Base-by-base conservation (phyloP, 2,329 filamentous ascomycete species). In the Xylariaceae sp. region DNA sequence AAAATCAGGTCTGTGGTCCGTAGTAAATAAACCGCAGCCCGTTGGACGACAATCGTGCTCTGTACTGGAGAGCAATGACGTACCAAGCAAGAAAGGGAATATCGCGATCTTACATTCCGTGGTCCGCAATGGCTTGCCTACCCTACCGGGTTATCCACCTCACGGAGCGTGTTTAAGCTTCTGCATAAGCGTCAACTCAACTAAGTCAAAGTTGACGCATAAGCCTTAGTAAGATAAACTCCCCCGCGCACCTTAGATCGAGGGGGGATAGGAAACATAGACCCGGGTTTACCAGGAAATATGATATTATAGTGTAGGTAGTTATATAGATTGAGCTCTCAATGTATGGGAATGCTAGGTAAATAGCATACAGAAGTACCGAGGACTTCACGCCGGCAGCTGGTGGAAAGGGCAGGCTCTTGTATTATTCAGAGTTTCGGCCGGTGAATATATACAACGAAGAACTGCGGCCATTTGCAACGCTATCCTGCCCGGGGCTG, bases 361-460 rank as follows among this genome's bases (percentile, higher is more conserved):
- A 26, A n/a, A n/a, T 18, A 34, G 40, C 49, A 46, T 26, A 13
- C 22, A 26, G 2, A 40, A 6, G 15, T 15, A 46, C 13, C 32
- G 13, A 34, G 13, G 13, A 34, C 32, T 34, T 34, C 32, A 34
- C 13, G 9, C 2, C 7, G 13, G 13, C 7, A 12, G 3, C 13
- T 34, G 32, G 32, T 26, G 10, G 43, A 4, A n/a, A 41, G n/a
- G 16, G 16, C 22, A 32, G 12, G 18, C 6, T 29, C 30, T 40
- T 37, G n/a, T n/a, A 39, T 44, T 15, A n/a, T 41, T 54, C 30
- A 47, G 19, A 19, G 22, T 30, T 50, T 19, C 32, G 22, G 29
- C 29, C 46, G 22, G 36, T 54, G 54, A 53, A 50, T 56, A 56
- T 56, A 16, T 56, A 56, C 54, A 56, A 22, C n/a, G 40, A 54